A percentile compares a stretch with the other conserved stretches of the same genome.
Evolutionary conservation across 192 early-diverging fungal genomes (phyloP).

Genomic region (Helicostylum pulchrum): DNA sequence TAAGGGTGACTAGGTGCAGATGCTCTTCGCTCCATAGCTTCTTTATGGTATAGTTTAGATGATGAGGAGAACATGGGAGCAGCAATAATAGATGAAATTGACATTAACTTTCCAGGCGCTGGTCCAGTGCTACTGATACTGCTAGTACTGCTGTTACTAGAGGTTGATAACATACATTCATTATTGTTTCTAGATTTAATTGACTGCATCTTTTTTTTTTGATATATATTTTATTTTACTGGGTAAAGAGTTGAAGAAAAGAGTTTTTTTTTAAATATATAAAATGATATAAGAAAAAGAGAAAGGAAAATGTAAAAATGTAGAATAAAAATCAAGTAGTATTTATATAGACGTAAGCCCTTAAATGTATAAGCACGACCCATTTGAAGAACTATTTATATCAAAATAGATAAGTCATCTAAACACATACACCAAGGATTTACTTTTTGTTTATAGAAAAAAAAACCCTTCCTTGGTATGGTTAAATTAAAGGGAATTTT

Average conservation of each 20-base stretch:
- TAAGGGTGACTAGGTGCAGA: constrained; percentile 14
- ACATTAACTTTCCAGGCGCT: constrained; percentile 22
- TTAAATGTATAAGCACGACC: constrained; percentile 16
- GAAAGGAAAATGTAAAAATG: background rate
- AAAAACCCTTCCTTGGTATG: constrained; percentile 5
- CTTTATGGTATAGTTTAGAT: constrained; percentile 2
- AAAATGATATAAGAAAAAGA: too few relatives aligned
- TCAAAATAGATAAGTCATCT: constrained; percentile 5
- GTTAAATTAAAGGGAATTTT: constrained; percentile 14
- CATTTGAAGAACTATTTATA: background rate
- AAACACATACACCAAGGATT: constrained; percentile 7
- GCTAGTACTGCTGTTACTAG: background rate
- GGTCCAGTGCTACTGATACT: background rate
- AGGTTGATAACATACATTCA: too few relatives aligned
- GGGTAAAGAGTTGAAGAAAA: too few relatives aligned
- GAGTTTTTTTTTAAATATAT: too few relatives aligned
- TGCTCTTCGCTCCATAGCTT: constrained; percentile 1
- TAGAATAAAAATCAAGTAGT: background rate
- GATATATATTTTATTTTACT: background rate
- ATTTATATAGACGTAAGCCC: constrained; percentile 11
- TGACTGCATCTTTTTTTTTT: constrained; percentile 17
- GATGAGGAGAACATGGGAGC: constrained; percentile 14
- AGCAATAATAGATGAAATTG: constrained; percentile 28
- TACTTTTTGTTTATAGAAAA: constrained; percentile 9
- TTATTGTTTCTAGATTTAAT: constrained; percentile 7